A percentile compares a stretch with the other conserved stretches of the same genome.
phyloP scores from a whole-genome alignment of 2,329 filamentous ascomycete genomes.

The Microcyclospora tardicrescens region DNA sequence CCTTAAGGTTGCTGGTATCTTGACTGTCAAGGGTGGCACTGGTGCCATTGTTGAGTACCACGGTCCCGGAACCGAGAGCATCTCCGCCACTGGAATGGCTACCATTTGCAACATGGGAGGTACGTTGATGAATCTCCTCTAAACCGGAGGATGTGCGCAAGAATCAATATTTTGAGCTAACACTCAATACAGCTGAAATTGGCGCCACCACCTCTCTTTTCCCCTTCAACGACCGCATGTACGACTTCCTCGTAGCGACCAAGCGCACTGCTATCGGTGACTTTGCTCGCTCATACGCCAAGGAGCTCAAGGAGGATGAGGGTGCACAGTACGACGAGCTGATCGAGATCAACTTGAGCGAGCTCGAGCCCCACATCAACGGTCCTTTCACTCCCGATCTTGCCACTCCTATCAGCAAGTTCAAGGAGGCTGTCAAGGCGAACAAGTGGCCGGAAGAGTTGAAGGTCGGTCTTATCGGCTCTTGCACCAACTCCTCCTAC shows the following conservation, averaged over 20 bases:
- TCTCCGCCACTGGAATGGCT: constrained; percentile 77
- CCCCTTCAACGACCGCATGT: constrained; percentile 96
- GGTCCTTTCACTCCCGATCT: constrained; percentile 97
- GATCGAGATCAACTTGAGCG: constrained; percentile 88
- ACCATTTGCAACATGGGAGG: constrained; percentile 49
- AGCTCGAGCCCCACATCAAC: constrained; percentile 97
- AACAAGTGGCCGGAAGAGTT: constrained; percentile 95
- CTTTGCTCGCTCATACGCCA: constrained; percentile 70
- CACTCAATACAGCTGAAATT: constrained; percentile 44
- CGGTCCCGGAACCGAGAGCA: constrained; percentile 57
- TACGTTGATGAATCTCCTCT: neutral
- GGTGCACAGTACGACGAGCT: constrained; percentile 91
- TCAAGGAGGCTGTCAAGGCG: constrained; percentile 82
- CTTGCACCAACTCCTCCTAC: constrained; percentile 87
- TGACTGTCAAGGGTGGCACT: constrained; percentile 96
- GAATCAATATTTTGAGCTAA: constrained; percentile 1
- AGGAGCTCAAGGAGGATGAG: constrained; percentile 76
- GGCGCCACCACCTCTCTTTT: constrained; percentile 87
- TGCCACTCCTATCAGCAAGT: constrained; percentile 94
- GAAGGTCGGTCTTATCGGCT: constrained; percentile 93
- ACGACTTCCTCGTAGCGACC: constrained; percentile 85
- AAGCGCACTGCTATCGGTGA: constrained; percentile 86
- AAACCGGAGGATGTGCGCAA: neutral
- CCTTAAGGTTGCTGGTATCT: constrained; percentile 88
- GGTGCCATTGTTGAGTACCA: constrained; percentile 41